phyloP scores from a whole-genome alignment of 805 yeast genomes.

The Wickerhamiella alocasiicola region DNA sequence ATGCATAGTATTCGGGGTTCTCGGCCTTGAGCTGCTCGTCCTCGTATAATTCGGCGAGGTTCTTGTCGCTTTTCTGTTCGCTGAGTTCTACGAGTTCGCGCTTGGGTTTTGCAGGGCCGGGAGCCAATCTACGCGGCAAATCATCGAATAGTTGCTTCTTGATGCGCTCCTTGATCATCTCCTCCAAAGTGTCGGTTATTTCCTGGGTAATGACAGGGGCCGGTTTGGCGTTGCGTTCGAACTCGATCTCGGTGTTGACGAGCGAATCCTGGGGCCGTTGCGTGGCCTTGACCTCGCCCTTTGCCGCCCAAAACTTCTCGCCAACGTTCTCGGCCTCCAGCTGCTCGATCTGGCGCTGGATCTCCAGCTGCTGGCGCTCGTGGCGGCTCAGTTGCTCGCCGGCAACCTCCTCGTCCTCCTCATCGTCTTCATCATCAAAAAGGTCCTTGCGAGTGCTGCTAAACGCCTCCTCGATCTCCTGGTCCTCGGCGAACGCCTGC shows the following conservation, averaged over 20 bases:
- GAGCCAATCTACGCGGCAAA: slow-evolving; percentile 57
- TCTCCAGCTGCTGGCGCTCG: slow-evolving; percentile 67
- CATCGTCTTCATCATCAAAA: slow-evolving; percentile 39
- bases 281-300: slow-evolving; percentile 77
- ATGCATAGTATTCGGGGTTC: slow-evolving; percentile 32
- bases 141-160: slow-evolving; percentile 70
- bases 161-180: slow-evolving; percentile 73
- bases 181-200: slow-evolving; percentile 76
- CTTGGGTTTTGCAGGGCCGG: slow-evolving; percentile 2
- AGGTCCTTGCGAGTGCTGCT: slow-evolving; percentile 27
- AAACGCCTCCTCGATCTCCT: slow-evolving; percentile 23
- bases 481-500: slow-evolving; percentile 21
- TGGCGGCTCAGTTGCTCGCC: slow-evolving; percentile 50
- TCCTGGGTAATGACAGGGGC: slow-evolving; percentile 91
- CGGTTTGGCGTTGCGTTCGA: slow-evolving; percentile 88
- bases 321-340: slow-evolving; percentile 82
- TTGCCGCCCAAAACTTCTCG: slow-evolving; percentile 86
- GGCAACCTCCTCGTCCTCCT: slow-evolving; percentile 44
- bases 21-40: slow-evolving; percentile 47
- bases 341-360: slow-evolving; percentile 63
- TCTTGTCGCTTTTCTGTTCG: slow-evolving; percentile 73
- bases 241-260: slow-evolving; percentile 62
- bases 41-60: slow-evolving; percentile 85
- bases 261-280: slow-evolving; percentile 79
- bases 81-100: slow-evolving; percentile 48